Evolutionary conservation across 495 filamentous ascomycete species (phyloP), one percentile per base, ranked within the genome.

Genomic region (Penicillium manginii): DNA sequence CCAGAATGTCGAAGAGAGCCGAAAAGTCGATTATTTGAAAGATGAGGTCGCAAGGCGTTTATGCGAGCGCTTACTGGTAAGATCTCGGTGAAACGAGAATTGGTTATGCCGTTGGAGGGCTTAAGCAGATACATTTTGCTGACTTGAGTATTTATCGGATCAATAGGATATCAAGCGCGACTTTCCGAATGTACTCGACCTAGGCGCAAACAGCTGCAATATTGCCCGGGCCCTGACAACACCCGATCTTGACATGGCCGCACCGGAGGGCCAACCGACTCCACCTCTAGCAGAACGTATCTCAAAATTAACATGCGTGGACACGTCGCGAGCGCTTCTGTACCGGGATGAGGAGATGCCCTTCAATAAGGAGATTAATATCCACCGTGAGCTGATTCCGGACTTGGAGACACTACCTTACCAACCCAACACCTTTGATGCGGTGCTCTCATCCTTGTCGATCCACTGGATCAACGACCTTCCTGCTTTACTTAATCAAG

Each of bases 401-500:
- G 74, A 85, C 40, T 80, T 89, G 59, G 90, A 96, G 58, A 75
- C 84, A 2, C 78, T 96, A 2, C 91, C 93, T 1, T 97, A 91
- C 75, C 82, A 80, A 19, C 74, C 87, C n/a, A 81, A 86, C 62
- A 82, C 83, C 18, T 97, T 97, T 74, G 91, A 97, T 75, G 88
- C 94, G 33, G 90, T 97, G 3, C 78, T 99, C 26, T 91, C 87
- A 64, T 93, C 88, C 43, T 78, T 96, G 58, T 91, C 87, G 32
- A 83, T 99, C 70, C 96, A 99, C 74, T 99, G 96, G 96, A 88
- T 97, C 74, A 99, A 99, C 73, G 90, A 99, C 69, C 83, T 99
- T 8, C 94, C 96, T 0, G 88, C 86, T 4, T 76, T 93, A 4
- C 83, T 99, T 1, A 73, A 83, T 33, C 90, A 96, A 68, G 83